phyloP scores from a whole-genome alignment of 352 stramenopile genomes.

The Pythium graminicola region DNA sequence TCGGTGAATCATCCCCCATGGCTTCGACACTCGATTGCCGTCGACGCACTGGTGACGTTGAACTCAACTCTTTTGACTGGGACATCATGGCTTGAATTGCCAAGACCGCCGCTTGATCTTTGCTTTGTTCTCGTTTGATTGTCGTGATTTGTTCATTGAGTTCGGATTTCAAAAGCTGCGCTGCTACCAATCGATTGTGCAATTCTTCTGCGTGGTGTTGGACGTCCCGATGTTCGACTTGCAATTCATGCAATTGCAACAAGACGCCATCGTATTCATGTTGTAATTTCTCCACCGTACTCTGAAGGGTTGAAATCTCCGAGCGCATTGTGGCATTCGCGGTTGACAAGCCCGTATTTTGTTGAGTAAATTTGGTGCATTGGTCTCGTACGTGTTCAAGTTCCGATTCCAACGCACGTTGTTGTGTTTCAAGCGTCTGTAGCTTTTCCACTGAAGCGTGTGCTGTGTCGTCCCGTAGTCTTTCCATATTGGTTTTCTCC shows the following conservation, averaged over 20 bases:
- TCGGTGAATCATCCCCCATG: constrained; percentile 11
- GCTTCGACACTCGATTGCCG: background rate
- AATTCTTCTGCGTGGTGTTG: constrained; percentile 48
- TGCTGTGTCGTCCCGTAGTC: background rate
- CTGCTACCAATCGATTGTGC: constrained; percentile 43
- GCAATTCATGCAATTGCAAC: constrained; percentile 40
- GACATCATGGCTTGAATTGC: constrained; percentile 1
- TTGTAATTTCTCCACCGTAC: constrained; percentile 27
- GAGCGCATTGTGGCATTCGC: background rate
- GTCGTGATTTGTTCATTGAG: constrained; percentile 14
- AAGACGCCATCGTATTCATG: constrained; percentile 38
- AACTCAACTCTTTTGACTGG: background rate
- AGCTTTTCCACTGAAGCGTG: background rate
- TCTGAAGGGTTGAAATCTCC: background rate
- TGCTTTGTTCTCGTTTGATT: constrained; percentile 7
- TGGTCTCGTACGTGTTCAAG: background rate
- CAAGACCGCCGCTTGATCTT: constrained; percentile 12
- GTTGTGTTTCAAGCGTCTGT: background rate
- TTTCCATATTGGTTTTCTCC: constrained; percentile 6
- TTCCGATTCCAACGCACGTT: background rate
- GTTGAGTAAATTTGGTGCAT: background rate
- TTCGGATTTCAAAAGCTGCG: constrained; percentile 26
- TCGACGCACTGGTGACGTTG: background rate
- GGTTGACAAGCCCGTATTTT: background rate
- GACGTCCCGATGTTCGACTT: constrained; percentile 43